Evolutionary conservation across 2,329 filamentous ascomycete genomes (phyloP).

Genomic region (Pseudonectria foliicola): DNA sequence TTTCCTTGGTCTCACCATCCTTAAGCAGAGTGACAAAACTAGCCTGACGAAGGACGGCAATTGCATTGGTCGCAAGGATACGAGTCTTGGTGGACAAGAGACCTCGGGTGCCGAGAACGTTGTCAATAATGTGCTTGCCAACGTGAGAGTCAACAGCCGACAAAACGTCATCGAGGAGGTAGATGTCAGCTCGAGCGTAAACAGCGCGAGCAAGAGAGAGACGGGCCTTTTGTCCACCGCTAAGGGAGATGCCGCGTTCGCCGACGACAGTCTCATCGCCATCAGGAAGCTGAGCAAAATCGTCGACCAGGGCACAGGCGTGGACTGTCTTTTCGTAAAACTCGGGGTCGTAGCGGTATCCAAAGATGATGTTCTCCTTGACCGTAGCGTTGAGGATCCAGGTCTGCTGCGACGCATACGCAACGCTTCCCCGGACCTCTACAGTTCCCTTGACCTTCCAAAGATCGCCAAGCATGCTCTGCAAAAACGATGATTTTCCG

Average conservation of each 20-base stretch:
- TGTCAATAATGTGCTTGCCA: constrained; percentile 87
- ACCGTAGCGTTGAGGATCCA: constrained; percentile 99
- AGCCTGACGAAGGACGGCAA: constrained; percentile 80
- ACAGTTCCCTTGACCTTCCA: constrained; percentile 86
- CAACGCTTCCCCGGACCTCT: constrained; percentile 70
- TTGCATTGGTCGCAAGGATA: constrained; percentile 90
- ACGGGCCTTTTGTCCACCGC: constrained; percentile 91
- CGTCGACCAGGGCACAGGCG: constrained; percentile 83
- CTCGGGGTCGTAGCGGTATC: constrained; percentile 83
- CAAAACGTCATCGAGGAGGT: constrained; percentile 86
- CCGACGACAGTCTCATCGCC: constrained; percentile 96
- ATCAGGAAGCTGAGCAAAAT: constrained; percentile 87
- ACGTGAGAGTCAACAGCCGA: constrained; percentile 99
- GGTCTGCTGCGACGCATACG: constrained; percentile 85
- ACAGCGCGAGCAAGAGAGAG: constrained; percentile 88
- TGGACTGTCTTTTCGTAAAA: constrained; percentile 93
- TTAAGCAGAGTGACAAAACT: constrained; percentile 82
- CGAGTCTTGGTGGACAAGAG: constrained; percentile 80
- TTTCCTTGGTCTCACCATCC: constrained; percentile 76
- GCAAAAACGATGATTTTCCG: constrained; percentile 89
- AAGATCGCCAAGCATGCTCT: constrained; percentile 81
- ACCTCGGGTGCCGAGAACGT: constrained; percentile 80
- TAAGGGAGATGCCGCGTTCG: constrained; percentile 91
- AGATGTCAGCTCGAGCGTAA: constrained; percentile 93
- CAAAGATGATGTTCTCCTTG: constrained; percentile 94